These are phyloP conservation scores for Neodidymelliopsis sp. DNA, from an alignment of 2,329 filamentous ascomycete genomes.

Conservation along the genomic window DNA sequence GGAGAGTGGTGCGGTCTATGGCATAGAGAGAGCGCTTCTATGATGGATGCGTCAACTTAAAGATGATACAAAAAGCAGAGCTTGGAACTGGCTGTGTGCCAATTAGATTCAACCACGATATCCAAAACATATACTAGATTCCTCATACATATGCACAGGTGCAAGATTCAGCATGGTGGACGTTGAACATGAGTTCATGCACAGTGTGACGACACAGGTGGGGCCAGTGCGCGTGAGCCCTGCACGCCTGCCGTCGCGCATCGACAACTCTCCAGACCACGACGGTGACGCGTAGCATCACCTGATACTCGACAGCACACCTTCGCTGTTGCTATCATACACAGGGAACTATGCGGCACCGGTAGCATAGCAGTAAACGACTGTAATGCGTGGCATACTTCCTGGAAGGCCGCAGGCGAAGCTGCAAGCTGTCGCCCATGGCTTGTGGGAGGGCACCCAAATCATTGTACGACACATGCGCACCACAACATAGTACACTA, in stretches of 20 bases:
- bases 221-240: conserved; percentile 46
- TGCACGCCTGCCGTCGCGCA: conserved; percentile 20
- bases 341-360: conserved; percentile 29
- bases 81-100: neutral
- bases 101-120: too few relatives aligned
- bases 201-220: conserved; percentile 30
- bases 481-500: neutral
- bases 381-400: conserved; percentile 75
- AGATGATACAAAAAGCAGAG: neutral
- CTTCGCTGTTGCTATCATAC: neutral
- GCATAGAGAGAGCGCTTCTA: conserved; percentile 17
- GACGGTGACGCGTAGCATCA: conserved; percentile 9
- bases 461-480: conserved; percentile 67
- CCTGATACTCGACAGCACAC: neutral
- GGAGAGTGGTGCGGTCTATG: conserved; percentile 45
- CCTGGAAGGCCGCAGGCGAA: conserved; percentile 80
- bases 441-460: conserved; percentile 74
- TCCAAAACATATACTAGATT: too few relatives aligned
- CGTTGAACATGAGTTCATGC: too few relatives aligned
- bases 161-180: too few relatives aligned
- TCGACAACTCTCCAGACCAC: neutral
- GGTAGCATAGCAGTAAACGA: conserved; percentile 26
- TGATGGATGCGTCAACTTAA: neutral
- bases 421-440: conserved; percentile 78
- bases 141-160: too few relatives aligned